A percentile compares a stretch with the other conserved stretches of the same genome.
These are phyloP conservation scores for Skeletonema costatum DNA, from an alignment of 108 stramenopile species.

Conservation along the genomic window DNA sequence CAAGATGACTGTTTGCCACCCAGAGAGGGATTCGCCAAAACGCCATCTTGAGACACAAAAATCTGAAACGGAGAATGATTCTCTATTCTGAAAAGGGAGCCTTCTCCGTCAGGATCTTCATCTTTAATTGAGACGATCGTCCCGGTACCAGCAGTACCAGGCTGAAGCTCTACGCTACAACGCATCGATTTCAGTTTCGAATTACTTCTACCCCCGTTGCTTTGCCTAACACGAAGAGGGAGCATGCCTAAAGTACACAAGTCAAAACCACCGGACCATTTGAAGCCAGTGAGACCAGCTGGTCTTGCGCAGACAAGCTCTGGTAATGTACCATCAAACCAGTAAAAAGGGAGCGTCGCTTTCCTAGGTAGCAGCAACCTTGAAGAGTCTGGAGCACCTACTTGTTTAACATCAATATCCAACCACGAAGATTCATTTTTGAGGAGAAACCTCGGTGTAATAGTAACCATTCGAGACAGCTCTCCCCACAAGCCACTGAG, in stretches of 20 bases:
- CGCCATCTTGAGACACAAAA: slow-evolving; percentile 71
- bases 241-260: slow-evolving; percentile 65
- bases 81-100: slow-evolving; percentile 71
- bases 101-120: slow-evolving; percentile 60
- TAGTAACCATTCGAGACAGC: slow-evolving; percentile 55
- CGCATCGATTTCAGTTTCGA: slow-evolving; percentile 11
- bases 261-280: slow-evolving; percentile 82
- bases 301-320: slow-evolving; percentile 60
- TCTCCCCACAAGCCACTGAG: slow-evolving; percentile 75
- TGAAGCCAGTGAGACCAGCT: slow-evolving; percentile 16
- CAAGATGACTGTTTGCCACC: slow-evolving; percentile 21
- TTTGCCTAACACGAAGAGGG: slow-evolving; percentile 52
- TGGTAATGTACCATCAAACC: slow-evolving; percentile 64
- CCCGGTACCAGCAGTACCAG: slow-evolving; percentile 68
- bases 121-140: slow-evolving; percentile 65
- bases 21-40: slow-evolving; percentile 54
- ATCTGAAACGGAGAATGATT: slow-evolving; percentile 71
- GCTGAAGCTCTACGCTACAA: slow-evolving; percentile 53
- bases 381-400: slow-evolving; percentile 52
- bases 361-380: slow-evolving; percentile 41
- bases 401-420: slow-evolving; percentile 64
- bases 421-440: slow-evolving; percentile 58
- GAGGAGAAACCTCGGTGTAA: slow-evolving; percentile 66
- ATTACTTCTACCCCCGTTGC: not conserved
- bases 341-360: slow-evolving; percentile 61